phyloP scores from a whole-genome alignment of 768 basidiomycete species.

The Gloeopeniophorella convolvens region DNA sequence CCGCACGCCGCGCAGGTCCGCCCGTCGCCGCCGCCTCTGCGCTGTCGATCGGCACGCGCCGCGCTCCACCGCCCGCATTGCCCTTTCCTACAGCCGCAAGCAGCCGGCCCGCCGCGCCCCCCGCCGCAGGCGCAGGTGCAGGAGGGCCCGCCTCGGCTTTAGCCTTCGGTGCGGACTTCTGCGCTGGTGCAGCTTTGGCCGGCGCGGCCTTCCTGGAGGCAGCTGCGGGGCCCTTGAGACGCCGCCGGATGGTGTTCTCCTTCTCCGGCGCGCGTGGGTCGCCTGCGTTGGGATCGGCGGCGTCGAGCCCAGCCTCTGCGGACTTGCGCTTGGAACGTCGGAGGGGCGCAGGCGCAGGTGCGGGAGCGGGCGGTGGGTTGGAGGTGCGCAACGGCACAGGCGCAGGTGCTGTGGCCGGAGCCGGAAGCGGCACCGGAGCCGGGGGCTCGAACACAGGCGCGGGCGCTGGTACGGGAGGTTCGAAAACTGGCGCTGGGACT shows the following conservation, averaged over 20 bases:
- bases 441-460: slow-evolving; percentile 3
- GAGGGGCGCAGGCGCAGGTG: slow-evolving; percentile 8
- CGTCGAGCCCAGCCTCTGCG: slow-evolving; percentile 15
- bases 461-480: slow-evolving; percentile 12
- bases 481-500: slow-evolving; percentile 12
- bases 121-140: not conserved
- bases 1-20: slow-evolving; percentile 45
- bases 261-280: slow-evolving; percentile 15
- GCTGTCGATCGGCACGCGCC: slow-evolving; percentile 63
- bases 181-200: not conserved
- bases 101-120: slow-evolving; percentile 15
- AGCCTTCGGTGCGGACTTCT: slow-evolving; percentile 21
- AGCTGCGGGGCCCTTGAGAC: slow-evolving; percentile 10
- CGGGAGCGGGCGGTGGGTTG: too few relatives aligned
- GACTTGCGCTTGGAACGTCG: slow-evolving; percentile 17
- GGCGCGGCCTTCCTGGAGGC: not conserved
- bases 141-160: not conserved
- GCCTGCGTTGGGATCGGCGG: slow-evolving; percentile 4
- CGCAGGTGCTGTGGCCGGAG: too few relatives aligned
- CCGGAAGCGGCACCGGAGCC: not conserved
- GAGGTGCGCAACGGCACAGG: too few relatives aligned
- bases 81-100: slow-evolving; percentile 2
- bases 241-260: slow-evolving; percentile 20
- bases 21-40: slow-evolving; percentile 52
- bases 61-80: slow-evolving; percentile 32